Conservation (phyloP, 345 rosid species). For the Eucalyptus pauciflora region DNA sequence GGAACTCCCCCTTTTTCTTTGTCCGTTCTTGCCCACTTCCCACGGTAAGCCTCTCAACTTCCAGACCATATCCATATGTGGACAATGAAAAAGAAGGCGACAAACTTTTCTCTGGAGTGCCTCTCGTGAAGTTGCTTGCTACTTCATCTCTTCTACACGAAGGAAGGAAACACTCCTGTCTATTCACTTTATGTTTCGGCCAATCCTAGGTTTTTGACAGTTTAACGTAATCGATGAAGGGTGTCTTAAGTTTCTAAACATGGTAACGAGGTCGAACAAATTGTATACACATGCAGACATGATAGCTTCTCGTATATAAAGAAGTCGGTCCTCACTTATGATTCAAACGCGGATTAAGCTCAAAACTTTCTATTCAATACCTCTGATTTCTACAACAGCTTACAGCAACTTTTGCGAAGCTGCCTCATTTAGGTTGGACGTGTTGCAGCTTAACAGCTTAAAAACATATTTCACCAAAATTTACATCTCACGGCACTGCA, state of each 20-base stretch:
- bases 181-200: background rate
- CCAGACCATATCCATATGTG: background rate
- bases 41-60: background rate
- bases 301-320: background rate
- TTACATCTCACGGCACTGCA: background rate
- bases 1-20: background rate
- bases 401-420: background rate
- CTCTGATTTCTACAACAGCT: background rate
- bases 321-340: background rate
- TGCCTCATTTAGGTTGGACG: background rate
- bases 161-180: background rate
- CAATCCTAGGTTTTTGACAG: background rate
- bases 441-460: background rate
- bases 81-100: background rate
- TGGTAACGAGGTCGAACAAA: background rate
- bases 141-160: background rate
- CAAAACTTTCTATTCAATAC: background rate
- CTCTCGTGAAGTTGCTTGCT: background rate
- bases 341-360: background rate
- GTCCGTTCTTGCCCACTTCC: background rate
- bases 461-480: background rate
- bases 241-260: background rate
- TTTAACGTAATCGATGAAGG: background rate
- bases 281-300: fast-evolving
- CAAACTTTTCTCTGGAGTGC: background rate